These are phyloP conservation scores for Mycena haematopus DNA, from an alignment of 768 basidiomycete species.

Conservation along the genomic window DNA sequence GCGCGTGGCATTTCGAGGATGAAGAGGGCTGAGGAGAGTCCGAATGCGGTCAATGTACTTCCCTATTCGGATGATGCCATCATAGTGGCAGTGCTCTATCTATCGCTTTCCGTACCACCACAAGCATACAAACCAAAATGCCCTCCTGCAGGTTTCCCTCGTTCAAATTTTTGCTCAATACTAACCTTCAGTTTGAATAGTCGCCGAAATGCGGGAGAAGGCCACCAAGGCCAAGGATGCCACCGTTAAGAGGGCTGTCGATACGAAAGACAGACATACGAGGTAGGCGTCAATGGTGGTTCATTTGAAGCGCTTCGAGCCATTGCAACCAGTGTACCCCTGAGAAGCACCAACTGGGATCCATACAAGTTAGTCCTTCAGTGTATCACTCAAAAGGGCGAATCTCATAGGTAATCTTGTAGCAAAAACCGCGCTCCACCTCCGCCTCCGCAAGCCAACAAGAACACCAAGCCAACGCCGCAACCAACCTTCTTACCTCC, in stretches of 20 bases:
- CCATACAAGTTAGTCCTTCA: constrained; percentile 43
- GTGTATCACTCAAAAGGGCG: neutral
- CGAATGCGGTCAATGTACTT: neutral
- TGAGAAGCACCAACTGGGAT: constrained; percentile 72
- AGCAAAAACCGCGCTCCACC: constrained; percentile 59
- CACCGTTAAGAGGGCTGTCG: constrained; percentile 55
- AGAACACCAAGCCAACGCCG: constrained; percentile 37
- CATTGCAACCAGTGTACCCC: constrained; percentile 49
- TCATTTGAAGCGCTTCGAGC: neutral
- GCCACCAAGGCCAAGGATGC: constrained; percentile 68
- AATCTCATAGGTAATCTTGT: neutral
- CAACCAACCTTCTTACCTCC: constrained; percentile 29
- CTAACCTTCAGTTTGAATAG: constrained; percentile 36
- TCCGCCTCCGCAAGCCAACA: constrained; percentile 44
- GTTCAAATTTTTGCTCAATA: neutral
- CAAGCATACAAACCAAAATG: neutral
- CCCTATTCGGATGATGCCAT: neutral
- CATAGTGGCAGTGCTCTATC: no score
- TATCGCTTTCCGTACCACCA: neutral
- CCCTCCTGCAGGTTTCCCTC: constrained; percentile 5
- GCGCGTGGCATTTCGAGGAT: no score
- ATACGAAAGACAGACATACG: constrained; percentile 61
- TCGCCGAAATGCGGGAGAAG: constrained; percentile 71
- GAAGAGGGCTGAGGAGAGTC: no score
- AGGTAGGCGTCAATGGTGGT: constrained; percentile 41